Conservation (phyloP, 148 eudicot species). For the Camellia lanceoleosa region DNA sequence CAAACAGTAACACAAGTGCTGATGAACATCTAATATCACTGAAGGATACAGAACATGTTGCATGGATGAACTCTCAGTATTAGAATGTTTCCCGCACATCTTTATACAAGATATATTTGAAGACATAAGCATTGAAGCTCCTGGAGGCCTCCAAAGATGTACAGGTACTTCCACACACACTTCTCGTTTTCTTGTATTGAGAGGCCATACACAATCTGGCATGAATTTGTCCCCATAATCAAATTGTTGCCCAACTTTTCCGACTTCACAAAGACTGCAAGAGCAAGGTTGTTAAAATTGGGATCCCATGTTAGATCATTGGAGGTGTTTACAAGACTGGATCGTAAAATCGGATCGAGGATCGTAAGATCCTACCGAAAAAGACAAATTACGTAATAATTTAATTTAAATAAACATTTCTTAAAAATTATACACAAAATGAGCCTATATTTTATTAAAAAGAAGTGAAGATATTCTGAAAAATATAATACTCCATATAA, state of each 20-base stretch:
- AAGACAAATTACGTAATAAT: too few species aligned
- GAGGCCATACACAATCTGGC: conserved; percentile 57
- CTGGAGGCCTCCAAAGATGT: conserved; percentile 49
- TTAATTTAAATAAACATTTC: too few species aligned
- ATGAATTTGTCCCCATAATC: conserved; percentile 26
- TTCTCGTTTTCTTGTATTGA: conserved; percentile 18
- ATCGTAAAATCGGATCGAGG: too few species aligned
- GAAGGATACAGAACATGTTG: conserved; percentile 76
- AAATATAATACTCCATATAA: too few species aligned
- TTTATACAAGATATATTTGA: conserved; percentile 65
- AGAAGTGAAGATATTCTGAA: too few species aligned
- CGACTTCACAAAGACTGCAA: conserved; percentile 59
- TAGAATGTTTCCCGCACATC: conserved; percentile 31
- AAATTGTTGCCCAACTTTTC: conserved; percentile 35
- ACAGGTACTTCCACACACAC: conserved; percentile 21
- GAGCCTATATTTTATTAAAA: too few species aligned
- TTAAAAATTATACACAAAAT: too few species aligned
- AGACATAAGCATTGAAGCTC: conserved; percentile 35
- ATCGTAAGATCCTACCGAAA: too few species aligned
- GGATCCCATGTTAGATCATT: too few species aligned
- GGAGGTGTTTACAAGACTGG: too few species aligned
- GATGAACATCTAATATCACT: conserved; percentile 1
- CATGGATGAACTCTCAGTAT: conserved; percentile 26
- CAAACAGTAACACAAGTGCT: neutral
- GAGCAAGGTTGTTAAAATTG: neutral